A percentile compares a stretch with the other conserved stretches of the same genome.
Conservation (phyloP, 257 asterid species). For the Solanum pinnatisectum region DNA sequence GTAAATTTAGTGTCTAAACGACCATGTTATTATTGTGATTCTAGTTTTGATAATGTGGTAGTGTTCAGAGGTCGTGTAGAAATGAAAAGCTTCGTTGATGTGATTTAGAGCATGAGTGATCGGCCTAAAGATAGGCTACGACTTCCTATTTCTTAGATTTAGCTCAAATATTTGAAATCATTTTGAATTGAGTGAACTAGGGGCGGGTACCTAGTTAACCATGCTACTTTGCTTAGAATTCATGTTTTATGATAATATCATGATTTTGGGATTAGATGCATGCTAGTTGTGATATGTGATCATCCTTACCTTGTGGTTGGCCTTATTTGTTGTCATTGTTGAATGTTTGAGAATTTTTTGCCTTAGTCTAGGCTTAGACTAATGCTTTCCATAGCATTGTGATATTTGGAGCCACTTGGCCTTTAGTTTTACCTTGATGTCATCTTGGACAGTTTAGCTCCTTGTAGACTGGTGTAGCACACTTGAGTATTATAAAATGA, state of each 20-base stretch:
- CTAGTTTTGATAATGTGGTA: not conserved
- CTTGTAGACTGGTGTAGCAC: too few species aligned
- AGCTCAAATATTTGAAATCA: not conserved
- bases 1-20: not conserved
- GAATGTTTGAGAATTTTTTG: not conserved
- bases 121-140: not conserved
- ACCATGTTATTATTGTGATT: not conserved
- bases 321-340: not conserved
- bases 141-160: not conserved
- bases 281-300: not conserved
- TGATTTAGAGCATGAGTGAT: not conserved
- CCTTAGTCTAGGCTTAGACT: not conserved
- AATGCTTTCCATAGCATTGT: not conserved
- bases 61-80: fast-evolving
- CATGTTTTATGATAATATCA: not conserved
- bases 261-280: not conserved
- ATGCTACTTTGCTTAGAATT: not conserved
- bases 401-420: not conserved
- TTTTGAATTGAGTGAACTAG: not conserved
- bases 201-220: not conserved
- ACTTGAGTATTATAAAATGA: not conserved
- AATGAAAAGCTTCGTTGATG: not conserved
- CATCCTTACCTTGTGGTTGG: not conserved
- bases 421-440: not conserved
- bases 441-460: too few species aligned